Conservation (phyloP, 2,329 filamentous ascomycete genomes). For the Trichoderma sp. region DNA sequence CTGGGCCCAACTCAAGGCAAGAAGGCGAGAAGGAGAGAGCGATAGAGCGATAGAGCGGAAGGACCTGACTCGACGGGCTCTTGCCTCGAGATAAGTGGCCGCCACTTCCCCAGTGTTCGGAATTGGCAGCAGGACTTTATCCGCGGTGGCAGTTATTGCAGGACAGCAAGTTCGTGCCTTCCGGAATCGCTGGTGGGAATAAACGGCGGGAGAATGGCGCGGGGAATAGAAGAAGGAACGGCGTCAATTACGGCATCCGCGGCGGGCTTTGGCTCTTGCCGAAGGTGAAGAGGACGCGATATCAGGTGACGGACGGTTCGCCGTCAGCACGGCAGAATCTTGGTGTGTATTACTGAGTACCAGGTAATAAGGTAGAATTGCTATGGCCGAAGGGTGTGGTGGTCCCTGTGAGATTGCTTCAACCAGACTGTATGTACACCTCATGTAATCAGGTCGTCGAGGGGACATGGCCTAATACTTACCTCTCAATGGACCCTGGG, state of each 20-base stretch:
- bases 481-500: neutral
- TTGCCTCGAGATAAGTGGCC: slow-evolving; percentile 12
- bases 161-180: neutral
- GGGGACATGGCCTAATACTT: neutral
- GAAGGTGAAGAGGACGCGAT: neutral
- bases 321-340: neutral
- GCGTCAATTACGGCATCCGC: slow-evolving; percentile 1
- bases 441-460: neutral
- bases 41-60: neutral
- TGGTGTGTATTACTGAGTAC: neutral
- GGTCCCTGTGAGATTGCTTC: neutral
- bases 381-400: neutral
- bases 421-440: neutral
- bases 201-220: neutral
- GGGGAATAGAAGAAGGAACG: slow-evolving; percentile 1
- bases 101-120: neutral
- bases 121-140: neutral
- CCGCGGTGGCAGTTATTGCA: neutral
- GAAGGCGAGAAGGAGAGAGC: neutral
- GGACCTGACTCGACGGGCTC: neutral
- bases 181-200: neutral
- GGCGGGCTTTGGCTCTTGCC: neutral
- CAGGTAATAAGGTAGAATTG: neutral
- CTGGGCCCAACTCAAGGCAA: neutral
- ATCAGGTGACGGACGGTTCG: neutral